Base-by-base conservation (phyloP, 75 land plant species). In the Sequoia sempervirens region DNA sequence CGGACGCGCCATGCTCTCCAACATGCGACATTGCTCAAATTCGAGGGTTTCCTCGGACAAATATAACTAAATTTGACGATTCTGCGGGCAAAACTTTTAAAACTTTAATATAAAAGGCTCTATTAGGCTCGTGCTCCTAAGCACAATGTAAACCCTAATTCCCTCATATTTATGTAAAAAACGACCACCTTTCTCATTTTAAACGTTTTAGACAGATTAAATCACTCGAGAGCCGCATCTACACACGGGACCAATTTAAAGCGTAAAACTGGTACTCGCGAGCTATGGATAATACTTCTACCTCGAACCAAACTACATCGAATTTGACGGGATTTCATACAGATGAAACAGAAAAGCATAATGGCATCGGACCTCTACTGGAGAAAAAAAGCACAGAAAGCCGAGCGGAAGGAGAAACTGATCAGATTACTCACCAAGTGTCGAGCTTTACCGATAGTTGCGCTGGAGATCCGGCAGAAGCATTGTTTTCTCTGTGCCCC, bases 401-500 rank as follows among this genome's bases (percentile, higher is more conserved):
- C 73, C 73, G 14, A 70, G 11, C 37, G 1, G 73, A 12, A 32
- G 73, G 32, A 70, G 37, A 70, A 30, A 12, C 12, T 1, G 73
- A 32, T 61, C 66, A 61, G 66, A 61, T 26, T 23, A 5, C 66
- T 61, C 37, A 11, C 4, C n/a, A 30, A 12, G 37, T 10, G 8
- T 2, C 73, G 14, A 70, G 36, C 15, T 32, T 70, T 32, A 70
- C 13, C 36, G 73, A 70, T 32, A 30, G 10, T 13, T 23, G 66
- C 66, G 26, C 26, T 23, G 26, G 26, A 23, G 66, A 61, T 7
- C 32, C 36, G 4, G 13, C 73, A 30, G 73, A 70, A 70, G 36
- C 73, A 12, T 30, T 70, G 14, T 70, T 30, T 70, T 34, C 43
- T 66, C 85, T 97, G 73, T 79, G 89, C 30, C 95, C 99, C 4